Evolutionary conservation across 768 basidiomycete species (phyloP).

Genomic region (Lactifluus pinguis): DNA sequence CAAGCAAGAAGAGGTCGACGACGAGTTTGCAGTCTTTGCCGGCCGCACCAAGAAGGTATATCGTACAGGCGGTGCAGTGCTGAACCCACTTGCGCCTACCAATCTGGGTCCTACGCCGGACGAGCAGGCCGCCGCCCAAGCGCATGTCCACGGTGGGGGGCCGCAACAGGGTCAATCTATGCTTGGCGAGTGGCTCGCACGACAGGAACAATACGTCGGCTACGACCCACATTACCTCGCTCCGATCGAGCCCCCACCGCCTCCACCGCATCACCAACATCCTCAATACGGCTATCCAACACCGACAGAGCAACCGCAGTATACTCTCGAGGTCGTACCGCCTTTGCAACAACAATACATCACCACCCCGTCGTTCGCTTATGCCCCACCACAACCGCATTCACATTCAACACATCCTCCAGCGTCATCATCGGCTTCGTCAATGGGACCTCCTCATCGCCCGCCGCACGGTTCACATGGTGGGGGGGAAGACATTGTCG

Average conservation of each 20-base stretch:
- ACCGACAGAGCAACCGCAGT: slow-evolving; percentile 4
- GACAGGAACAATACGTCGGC: slow-evolving; percentile 1
- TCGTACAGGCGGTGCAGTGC: slow-evolving; percentile 31
- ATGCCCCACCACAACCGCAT: not conserved
- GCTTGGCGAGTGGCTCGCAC: slow-evolving; percentile 11
- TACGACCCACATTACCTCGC: slow-evolving; percentile 4
- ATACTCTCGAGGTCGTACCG: not conserved
- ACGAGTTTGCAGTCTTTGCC: slow-evolving; percentile 62
- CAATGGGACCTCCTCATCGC: not conserved
- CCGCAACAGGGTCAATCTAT: not conserved
- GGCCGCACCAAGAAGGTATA: slow-evolving; percentile 53
- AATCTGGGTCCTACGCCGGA: not conserved
- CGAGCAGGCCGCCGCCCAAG: not conserved
- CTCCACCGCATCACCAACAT: not conserved
- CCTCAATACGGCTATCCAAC: slow-evolving; percentile 10
- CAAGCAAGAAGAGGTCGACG: slow-evolving; percentile 46
- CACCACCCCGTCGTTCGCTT: slow-evolving; percentile 1
- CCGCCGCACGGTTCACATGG: not conserved
- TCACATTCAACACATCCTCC: too few species aligned
- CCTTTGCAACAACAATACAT: slow-evolving; percentile 4
- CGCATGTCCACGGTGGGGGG: not conserved
- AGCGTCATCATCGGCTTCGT: not conserved
- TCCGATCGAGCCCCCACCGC: slow-evolving; percentile 1
- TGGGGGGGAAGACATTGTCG: not conserved
- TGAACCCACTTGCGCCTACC: not conserved